A percentile compares a stretch with the other conserved stretches of the same genome.
Evolutionary conservation across 306 rosid genomes (phyloP).

Genomic region (Glycine tomentella): DNA sequence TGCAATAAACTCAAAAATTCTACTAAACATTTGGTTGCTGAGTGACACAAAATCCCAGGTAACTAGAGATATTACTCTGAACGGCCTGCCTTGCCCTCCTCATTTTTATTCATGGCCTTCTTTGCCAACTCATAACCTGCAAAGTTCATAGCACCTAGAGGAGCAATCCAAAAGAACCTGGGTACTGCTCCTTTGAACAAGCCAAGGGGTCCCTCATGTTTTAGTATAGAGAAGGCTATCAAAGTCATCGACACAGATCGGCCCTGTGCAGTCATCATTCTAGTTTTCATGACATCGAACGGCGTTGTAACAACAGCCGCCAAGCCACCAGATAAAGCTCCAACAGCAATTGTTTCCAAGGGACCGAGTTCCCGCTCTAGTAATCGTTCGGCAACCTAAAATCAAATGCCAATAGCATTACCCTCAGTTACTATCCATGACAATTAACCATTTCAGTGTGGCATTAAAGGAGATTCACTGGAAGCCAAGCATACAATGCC

Average conservation of each 20-base stretch:
- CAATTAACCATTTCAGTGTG: too few species aligned
- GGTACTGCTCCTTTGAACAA: constrained; percentile 95
- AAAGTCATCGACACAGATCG: constrained; percentile 80
- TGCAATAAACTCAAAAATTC: constrained; percentile 54
- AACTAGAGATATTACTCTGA: constrained; percentile 48
- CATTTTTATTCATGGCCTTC: constrained; percentile 91
- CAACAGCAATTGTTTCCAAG: constrained; percentile 94
- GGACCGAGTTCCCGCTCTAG: constrained; percentile 88
- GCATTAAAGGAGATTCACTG: too few species aligned
- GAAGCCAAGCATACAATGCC: too few species aligned
- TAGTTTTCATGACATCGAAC: constrained; percentile 97
- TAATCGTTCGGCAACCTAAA: constrained; percentile 73
- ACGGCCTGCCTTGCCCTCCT: constrained; percentile 59
- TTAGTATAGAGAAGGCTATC: constrained; percentile 77
- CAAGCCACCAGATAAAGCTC: constrained; percentile 97
- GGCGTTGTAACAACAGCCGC: constrained; percentile 97
- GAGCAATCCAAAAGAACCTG: constrained; percentile 99
- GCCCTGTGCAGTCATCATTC: constrained; percentile 98
- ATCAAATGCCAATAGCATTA: constrained; percentile 32
- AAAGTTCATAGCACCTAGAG: constrained; percentile 98
- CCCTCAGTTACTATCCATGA: background rate
- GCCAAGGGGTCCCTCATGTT: constrained; percentile 90
- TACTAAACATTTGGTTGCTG: constrained; percentile 47
- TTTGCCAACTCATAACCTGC: constrained; percentile 96
- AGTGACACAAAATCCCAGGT: background rate